Evolutionary conservation across 345 rosid species (phyloP).

Genomic region (Arabidopsis thaliana): TAIR10.1 NC_003075.7:17634001-17634500

Average conservation of each 20-base stretch:
- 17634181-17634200: neutral
- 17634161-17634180: neutral
- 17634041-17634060: no score
- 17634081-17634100: no score
- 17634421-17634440: slow-evolving; percentile 26
- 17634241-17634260: neutral
- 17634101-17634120: neutral
- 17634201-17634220: neutral
- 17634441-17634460: slow-evolving; percentile 28
- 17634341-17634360: slow-evolving; percentile 42
- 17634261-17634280: slow-evolving; percentile 24
- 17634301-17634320: slow-evolving; percentile 1
- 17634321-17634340: slow-evolving; percentile 27
- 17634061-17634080: no score
- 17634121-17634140: no score
- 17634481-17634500: slow-evolving; percentile 21
- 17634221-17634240: neutral
- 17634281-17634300: slow-evolving; percentile 1
- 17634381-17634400: slow-evolving; percentile 25
- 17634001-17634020: no score
- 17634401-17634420: slow-evolving; percentile 43
- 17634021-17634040: no score
- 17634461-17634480: slow-evolving; percentile 32
- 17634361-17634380: slow-evolving; percentile 42
- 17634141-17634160: neutral